Base-by-base conservation (phyloP, 345 rosid genomes). In the Dimocarpus longan region DNA sequence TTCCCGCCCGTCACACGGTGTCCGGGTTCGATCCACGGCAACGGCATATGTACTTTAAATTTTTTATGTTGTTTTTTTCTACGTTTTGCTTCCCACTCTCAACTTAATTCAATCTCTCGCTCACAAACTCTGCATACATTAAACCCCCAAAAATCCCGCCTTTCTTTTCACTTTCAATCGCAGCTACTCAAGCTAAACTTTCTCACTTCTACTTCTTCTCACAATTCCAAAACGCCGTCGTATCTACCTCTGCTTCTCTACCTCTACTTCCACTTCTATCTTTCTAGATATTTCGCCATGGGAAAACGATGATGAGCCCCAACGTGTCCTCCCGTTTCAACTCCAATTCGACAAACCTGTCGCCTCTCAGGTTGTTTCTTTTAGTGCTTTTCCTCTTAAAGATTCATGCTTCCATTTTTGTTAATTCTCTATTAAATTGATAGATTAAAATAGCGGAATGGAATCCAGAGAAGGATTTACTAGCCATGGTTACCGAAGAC, bases 1-100 rank as follows among this genome's bases (percentile, higher is more conserved):
- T 82, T 81, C 82, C 88, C 82, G 90, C 82, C 93, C 87, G 88
- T 87, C 93, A 88, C 89, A 84, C 88, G 89, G 77, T n/a, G 69
- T 6, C 96, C 92, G 97, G 89, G 93, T 92, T 95, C 98, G 98
- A 92, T 90, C 91, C 91, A 95, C 97, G 93, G 97, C 93, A 91
- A 84, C 91, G 92, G 95, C 90, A 96, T 0, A 3, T 32, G 4
- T 32, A 32, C 2, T 32, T 32, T 32, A 0, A 3, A 24, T 0
- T 57, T 54, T 62, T 3, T 87, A 3, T 16, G 16, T 54, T 54
- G 16, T 52, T 19, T 5, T 15, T 19, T 5, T 15, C 7, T 52
- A 3, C n/a, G 54, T 52, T 52, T 52, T 52, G 44, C 44, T 42
- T 42, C 8, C n/a, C 44, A 42, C 44, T 42, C 37, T n/a, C 44